phyloP scores from a whole-genome alignment of 2,329 filamentous ascomycete species.

The Fonsecaea multimorphosa region DNA sequence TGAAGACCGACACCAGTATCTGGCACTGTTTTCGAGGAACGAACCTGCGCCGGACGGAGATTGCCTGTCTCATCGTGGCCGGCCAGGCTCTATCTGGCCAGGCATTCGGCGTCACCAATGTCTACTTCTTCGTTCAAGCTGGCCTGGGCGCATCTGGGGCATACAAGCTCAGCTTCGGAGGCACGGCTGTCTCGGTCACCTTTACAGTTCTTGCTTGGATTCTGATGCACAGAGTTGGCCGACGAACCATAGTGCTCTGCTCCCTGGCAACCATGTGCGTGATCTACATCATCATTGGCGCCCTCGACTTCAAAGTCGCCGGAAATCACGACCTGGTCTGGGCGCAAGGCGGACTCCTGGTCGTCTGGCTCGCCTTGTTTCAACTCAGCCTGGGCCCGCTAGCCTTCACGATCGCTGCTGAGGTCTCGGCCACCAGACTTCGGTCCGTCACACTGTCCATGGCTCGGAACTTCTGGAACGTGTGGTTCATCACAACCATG shows the following conservation, averaged over 20 bases:
- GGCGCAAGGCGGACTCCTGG: background rate
- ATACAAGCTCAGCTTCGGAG: constrained; percentile 52
- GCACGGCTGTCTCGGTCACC: constrained; percentile 45
- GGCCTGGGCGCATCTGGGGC: constrained; percentile 57
- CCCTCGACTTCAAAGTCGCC: background rate
- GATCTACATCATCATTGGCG: constrained; percentile 52
- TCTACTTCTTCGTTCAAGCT: constrained; percentile 55
- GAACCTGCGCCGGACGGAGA: constrained; percentile 49
- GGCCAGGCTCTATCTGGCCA: constrained; percentile 44
- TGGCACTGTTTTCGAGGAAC: constrained; percentile 43
- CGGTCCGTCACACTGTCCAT: constrained; percentile 56
- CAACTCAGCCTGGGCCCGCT: constrained; percentile 52
- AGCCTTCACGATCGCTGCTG: constrained; percentile 48
- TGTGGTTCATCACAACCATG: constrained; percentile 54
- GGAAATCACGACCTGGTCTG: background rate
- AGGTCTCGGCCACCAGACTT: constrained; percentile 48
- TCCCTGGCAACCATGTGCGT: constrained; percentile 55
- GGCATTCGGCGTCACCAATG: constrained; percentile 42
- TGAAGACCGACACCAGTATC: constrained; percentile 40
- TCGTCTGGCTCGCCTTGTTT: constrained; percentile 48
- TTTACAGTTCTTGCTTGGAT: constrained; percentile 44
- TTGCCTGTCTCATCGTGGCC: constrained; percentile 47
- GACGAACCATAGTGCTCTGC: constrained; percentile 51
- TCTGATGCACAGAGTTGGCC: constrained; percentile 43
- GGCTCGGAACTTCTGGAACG: constrained; percentile 56